phyloP scores from a whole-genome alignment of 2,329 filamentous ascomycete species.

The Colletotrichum ledebouriae region DNA sequence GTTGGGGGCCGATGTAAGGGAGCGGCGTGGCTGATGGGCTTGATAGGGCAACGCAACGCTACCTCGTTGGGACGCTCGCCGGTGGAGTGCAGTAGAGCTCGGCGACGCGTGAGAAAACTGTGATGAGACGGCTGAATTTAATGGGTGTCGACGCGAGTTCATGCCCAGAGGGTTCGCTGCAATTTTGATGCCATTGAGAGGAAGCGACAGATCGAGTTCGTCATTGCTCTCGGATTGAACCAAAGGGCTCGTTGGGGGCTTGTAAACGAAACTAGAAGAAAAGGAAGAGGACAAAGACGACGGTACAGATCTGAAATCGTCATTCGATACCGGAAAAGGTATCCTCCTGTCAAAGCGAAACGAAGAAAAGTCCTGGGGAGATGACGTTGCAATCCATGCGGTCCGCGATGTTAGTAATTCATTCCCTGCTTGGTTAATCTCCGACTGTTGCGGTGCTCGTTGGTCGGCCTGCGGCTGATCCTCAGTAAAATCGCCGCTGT shows the following conservation, averaged over 20 bases:
- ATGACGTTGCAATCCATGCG: conserved; percentile 69
- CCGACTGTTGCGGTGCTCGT: conserved; percentile 19
- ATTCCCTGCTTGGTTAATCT: conserved; percentile 12
- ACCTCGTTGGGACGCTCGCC: conserved; percentile 61
- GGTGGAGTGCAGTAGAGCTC: conserved; percentile 44
- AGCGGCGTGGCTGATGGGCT: conserved; percentile 82
- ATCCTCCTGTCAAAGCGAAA: conserved; percentile 58
- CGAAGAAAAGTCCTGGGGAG: conserved; percentile 64
- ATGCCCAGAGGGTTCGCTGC: conserved; percentile 50
- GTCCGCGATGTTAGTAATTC: conserved; percentile 43
- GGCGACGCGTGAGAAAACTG: conserved; percentile 58
- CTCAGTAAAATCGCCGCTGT: conserved; percentile 75
- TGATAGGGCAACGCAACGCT: conserved; percentile 77
- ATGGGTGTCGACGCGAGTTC: conserved; percentile 75
- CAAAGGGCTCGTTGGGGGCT: conserved; percentile 91
- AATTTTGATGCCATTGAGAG: conserved; percentile 65
- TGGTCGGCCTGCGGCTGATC: conserved; percentile 26
- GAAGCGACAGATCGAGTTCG: conserved; percentile 75
- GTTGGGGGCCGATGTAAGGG: conserved; percentile 73
- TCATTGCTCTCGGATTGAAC: conserved; percentile 90
- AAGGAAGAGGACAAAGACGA: conserved; percentile 79
- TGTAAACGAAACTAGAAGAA: conserved; percentile 84
- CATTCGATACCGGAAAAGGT: conserved; percentile 49
- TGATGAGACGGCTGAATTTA: conserved; percentile 72
- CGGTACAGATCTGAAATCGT: conserved; percentile 59